A percentile compares a stretch with the other conserved stretches of the same genome.
Evolutionary conservation across 345 rosid genomes (phyloP).

Genomic region (Salix dunnii): DNA sequence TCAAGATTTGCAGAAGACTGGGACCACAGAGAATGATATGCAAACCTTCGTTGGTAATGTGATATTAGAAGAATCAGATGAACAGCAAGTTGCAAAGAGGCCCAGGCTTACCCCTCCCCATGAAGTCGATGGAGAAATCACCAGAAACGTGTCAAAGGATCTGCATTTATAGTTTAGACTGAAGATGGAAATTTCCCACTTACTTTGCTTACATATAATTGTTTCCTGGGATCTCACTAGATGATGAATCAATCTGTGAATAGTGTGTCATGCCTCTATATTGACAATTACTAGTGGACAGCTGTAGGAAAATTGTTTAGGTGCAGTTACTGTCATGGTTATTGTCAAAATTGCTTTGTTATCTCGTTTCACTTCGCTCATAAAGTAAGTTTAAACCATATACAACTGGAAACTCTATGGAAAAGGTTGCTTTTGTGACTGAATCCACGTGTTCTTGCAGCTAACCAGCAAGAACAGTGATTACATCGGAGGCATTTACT

Average conservation of each 20-base stretch:
- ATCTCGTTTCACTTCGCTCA: background rate
- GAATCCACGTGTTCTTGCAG: background rate
- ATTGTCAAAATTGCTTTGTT: background rate
- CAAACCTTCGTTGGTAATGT: background rate
- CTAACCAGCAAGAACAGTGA: background rate
- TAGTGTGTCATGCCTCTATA: constrained; percentile 7
- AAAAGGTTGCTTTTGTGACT: background rate
- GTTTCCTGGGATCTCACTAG: background rate
- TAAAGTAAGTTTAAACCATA: background rate
- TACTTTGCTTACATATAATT: background rate
- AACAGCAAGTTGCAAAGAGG: constrained; percentile 57
- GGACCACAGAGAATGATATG: constrained; percentile 7
- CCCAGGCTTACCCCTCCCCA: constrained; percentile 32
- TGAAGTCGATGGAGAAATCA: constrained; percentile 27
- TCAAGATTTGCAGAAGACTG: constrained; percentile 21
- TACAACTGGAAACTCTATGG: background rate
- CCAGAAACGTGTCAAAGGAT: constrained; percentile 26
- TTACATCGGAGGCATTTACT: no score
- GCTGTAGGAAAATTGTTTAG: background rate
- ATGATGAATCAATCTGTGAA: constrained; percentile 19
- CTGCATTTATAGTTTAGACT: constrained; percentile 20
- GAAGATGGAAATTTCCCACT: background rate
- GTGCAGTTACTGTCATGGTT: background rate
- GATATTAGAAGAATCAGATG: constrained; percentile 22
- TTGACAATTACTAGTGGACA: background rate